phyloP scores from a whole-genome alignment of 2,329 filamentous ascomycete species.

The Aureobasidium melanogenum region DNA sequence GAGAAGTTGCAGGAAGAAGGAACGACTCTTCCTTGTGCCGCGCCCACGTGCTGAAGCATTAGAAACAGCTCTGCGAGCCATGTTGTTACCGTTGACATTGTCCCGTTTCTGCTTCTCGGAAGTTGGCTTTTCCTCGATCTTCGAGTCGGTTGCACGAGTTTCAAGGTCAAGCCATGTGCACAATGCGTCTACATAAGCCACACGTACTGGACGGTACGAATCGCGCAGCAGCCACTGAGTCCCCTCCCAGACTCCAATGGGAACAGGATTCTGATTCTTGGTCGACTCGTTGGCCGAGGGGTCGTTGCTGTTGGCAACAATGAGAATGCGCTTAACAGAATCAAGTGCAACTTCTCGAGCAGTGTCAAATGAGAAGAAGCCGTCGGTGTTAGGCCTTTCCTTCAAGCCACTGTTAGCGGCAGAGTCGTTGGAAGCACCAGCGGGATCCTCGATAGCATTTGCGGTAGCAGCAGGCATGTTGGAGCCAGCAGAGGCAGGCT shows the following conservation, averaged over 20 bases:
- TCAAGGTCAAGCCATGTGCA: conserved; percentile 60
- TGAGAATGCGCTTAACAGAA: conserved; percentile 72
- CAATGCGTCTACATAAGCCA: conserved; percentile 77
- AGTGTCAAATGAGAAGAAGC: conserved; percentile 55
- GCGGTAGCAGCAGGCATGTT: conserved; percentile 20
- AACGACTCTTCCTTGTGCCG: conserved; percentile 43
- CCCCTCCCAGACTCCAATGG: conserved; percentile 86
- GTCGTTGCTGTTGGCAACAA: conserved; percentile 57
- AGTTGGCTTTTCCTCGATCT: conserved; percentile 7
- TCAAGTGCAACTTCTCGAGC: conserved; percentile 59
- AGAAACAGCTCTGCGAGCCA: conserved; percentile 58
- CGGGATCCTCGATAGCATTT: conserved; percentile 43
- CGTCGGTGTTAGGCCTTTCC: conserved; percentile 45
- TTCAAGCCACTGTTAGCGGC: conserved; percentile 40
- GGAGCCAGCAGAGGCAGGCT: conserved; percentile 42
- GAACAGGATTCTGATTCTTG: conserved; percentile 53
- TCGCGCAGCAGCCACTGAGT: conserved; percentile 89
- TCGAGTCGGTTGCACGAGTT: conserved; percentile 21
- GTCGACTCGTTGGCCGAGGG: conserved; percentile 46
- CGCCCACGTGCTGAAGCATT: conserved; percentile 56
- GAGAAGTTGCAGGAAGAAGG: conserved; percentile 71
- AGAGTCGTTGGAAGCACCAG: conserved; percentile 39
- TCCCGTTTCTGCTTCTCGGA: conserved; percentile 34
- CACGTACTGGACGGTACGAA: conserved; percentile 65
- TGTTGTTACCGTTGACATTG: conserved; percentile 21